phyloP scores from a whole-genome alignment of 306 rosid genomes.

The Trifolium repens region DNA sequence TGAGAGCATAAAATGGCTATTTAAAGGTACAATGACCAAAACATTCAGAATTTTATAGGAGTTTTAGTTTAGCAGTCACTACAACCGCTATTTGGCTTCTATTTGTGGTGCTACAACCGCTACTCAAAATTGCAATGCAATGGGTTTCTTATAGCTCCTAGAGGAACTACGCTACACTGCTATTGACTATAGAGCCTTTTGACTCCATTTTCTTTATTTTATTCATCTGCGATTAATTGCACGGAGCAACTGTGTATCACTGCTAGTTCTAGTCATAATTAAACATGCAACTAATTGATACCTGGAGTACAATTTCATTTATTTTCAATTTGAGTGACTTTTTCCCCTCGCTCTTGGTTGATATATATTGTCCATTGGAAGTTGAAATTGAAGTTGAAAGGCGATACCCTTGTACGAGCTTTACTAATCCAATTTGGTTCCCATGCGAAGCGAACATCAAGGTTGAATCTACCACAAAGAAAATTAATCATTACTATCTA shows the following conservation, averaged over 20 bases:
- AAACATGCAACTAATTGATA: conserved; percentile 36
- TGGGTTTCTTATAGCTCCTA: not conserved
- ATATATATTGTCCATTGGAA: conserved; percentile 68
- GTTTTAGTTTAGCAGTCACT: not conserved
- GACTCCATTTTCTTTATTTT: conserved; percentile 2
- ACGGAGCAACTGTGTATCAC: not conserved
- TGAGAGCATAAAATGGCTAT: not conserved
- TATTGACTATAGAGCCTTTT: not conserved
- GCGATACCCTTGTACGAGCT: conserved; percentile 86
- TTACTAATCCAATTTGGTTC: conserved; percentile 86
- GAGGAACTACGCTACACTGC: not conserved
- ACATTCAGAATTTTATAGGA: not conserved
- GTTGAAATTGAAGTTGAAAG: conserved; percentile 57
- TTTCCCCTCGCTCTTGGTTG: conserved; percentile 80
- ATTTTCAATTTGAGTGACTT: conserved; percentile 82
- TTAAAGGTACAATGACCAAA: not conserved
- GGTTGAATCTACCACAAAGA: conserved; percentile 76
- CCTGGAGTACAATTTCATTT: conserved; percentile 96
- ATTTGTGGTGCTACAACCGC: not conserved
- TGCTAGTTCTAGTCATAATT: conserved; percentile 22
- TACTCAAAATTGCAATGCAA: not conserved
- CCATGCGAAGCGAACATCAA: conserved; percentile 89
- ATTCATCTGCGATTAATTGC: conserved; percentile 16
- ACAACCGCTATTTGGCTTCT: not conserved
- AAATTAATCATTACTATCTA: conserved; percentile 43